These are phyloP conservation scores for Alternaria sp. DNA, from an alignment of 2,329 filamentous ascomycete genomes.

Conservation along the genomic window DNA sequence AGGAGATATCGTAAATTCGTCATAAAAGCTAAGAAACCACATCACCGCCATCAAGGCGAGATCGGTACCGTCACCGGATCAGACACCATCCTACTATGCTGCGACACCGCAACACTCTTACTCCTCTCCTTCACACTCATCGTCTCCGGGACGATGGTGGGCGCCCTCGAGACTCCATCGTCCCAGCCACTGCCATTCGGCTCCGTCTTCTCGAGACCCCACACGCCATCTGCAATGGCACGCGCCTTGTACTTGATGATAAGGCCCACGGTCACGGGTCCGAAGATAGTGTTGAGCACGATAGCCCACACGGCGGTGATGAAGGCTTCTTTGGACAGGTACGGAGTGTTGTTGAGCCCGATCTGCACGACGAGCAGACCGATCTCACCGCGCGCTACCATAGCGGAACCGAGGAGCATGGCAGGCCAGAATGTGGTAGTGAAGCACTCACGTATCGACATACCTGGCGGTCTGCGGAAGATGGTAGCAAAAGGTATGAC, in stretches of 20 bases:
- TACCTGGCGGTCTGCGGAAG: neutral
- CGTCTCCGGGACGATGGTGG: neutral
- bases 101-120: conserved; percentile 30
- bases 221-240: neutral
- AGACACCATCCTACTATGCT: conserved; percentile 27
- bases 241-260: conserved; percentile 31
- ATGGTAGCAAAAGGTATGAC: neutral
- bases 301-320: conserved; percentile 35
- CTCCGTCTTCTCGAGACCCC: neutral
- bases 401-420: neutral
- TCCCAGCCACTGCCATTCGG: neutral
- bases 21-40: neutral
- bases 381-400: neutral
- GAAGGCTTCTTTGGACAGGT: conserved; percentile 28
- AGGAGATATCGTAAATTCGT: neutral
- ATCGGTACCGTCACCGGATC: neutral
- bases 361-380: neutral
- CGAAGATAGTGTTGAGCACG: conserved; percentile 30
- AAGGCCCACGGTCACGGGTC: conserved; percentile 25
- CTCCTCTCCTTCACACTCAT: neutral
- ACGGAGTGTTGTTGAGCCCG: conserved; percentile 1
- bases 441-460: neutral
- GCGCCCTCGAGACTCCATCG: neutral
- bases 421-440: neutral
- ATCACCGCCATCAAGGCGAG: neutral